A percentile compares a stretch with the other conserved stretches of the same genome.
phyloP scores from a whole-genome alignment of 495 filamentous ascomycete genomes.

The Geoglossum glabrum region DNA sequence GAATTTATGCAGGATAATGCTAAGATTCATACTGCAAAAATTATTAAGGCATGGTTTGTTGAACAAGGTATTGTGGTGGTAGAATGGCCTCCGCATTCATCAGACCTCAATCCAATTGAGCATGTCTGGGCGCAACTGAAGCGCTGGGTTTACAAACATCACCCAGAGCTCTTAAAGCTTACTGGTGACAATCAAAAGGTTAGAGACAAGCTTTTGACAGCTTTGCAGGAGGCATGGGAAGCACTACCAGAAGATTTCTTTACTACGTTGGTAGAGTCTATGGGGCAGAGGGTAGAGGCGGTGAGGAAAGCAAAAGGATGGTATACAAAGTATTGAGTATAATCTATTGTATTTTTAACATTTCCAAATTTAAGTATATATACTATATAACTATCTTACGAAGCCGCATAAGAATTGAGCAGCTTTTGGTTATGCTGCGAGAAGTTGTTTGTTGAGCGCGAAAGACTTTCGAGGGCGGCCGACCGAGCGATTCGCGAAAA shows the following conservation, averaged over 20 bases:
- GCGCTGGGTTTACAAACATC: conserved; percentile 5
- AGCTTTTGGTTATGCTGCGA: too few species aligned
- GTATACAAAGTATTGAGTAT: not conserved
- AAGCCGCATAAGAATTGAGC: too few species aligned
- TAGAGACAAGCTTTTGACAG: not conserved
- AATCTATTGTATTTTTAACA: too few species aligned
- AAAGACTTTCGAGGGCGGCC: too few species aligned
- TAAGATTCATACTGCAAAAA: not conserved
- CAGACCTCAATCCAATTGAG: conserved; percentile 12
- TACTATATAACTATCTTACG: too few species aligned
- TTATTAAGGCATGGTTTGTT: conserved; percentile 2
- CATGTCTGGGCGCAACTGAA: conserved; percentile 10
- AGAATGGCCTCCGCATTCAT: conserved; percentile 10
- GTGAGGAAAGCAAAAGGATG: not conserved
- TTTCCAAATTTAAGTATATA: too few species aligned
- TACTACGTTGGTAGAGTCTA: not conserved
- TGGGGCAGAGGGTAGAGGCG: not conserved
- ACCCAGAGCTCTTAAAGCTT: conserved; percentile 7
- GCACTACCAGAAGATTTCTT: not conserved
- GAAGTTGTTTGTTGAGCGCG: too few species aligned
- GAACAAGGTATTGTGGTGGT: conserved; percentile 4
- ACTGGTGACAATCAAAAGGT: not conserved
- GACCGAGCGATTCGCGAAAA: too few species aligned
- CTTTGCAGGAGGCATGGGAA: not conserved
- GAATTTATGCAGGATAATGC: conserved; percentile 9